Evolutionary conservation across 306 rosid genomes (phyloP).

Genomic region (Gastrolobium villosum): DNA sequence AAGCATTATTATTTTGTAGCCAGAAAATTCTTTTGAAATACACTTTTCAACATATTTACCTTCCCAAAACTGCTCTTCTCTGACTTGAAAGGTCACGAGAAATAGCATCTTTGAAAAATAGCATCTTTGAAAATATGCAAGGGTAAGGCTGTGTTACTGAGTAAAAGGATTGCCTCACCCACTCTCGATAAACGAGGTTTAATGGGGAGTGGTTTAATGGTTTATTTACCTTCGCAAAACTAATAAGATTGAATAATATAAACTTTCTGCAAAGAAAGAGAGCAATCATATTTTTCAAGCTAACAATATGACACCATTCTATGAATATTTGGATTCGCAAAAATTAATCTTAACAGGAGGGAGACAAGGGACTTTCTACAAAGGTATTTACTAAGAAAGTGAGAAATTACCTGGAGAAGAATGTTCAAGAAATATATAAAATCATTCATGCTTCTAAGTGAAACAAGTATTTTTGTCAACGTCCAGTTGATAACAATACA

Average conservation of each 20-base stretch:
- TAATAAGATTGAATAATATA: not conserved
- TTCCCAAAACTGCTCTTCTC: slow-evolving; percentile 4
- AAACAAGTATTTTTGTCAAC: slow-evolving; percentile 56
- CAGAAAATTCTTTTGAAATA: slow-evolving; percentile 21
- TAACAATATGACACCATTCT: not conserved
- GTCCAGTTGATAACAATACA: slow-evolving; percentile 60
- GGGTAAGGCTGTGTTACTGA: too few species aligned
- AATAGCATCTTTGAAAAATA: too few species aligned
- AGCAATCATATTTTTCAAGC: not conserved
- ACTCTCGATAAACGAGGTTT: too few species aligned
- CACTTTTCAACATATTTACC: not conserved
- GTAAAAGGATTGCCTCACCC: too few species aligned
- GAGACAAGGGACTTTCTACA: not conserved
- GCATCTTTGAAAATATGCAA: too few species aligned
- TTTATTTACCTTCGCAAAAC: slow-evolving; percentile 20
- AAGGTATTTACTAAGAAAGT: not conserved
- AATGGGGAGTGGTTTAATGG: too few species aligned
- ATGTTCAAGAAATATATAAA: slow-evolving; percentile 63
- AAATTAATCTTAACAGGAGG: not conserved
- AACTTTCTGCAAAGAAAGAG: not conserved
- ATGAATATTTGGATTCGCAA: not conserved
- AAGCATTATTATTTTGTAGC: not conserved
- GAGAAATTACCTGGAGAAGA: slow-evolving; percentile 68
- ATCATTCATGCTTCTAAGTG: slow-evolving; percentile 71
- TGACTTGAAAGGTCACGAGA: too few species aligned